phyloP scores from a whole-genome alignment of 2,329 filamentous ascomycete genomes.

The Calonectria multiphialidica region DNA sequence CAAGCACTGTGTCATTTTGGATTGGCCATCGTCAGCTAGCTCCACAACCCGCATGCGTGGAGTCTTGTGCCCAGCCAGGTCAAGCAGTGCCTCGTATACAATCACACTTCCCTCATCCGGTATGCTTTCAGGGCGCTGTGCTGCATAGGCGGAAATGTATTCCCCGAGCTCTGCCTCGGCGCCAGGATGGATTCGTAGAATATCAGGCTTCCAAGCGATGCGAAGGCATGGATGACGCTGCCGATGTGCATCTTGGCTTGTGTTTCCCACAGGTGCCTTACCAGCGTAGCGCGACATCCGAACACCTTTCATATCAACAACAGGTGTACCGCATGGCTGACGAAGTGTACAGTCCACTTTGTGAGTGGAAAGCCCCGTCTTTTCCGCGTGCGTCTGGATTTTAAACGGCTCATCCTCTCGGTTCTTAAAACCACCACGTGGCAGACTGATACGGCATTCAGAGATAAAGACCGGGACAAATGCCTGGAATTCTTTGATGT shows the following conservation, averaged over 20 bases:
- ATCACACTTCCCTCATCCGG: not conserved
- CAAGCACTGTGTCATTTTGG: not conserved
- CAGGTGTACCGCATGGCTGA: not conserved
- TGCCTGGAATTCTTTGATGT: not conserved
- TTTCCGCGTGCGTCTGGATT: not conserved
- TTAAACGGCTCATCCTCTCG: not conserved
- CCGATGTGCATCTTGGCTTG: not conserved
- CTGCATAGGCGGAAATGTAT: not conserved
- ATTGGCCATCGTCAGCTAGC: not conserved
- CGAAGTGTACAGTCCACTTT: not conserved
- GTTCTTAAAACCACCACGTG: not conserved
- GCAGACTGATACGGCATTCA: not conserved
- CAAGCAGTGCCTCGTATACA: not conserved
- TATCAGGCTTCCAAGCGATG: not conserved
- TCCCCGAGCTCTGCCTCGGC: not conserved
- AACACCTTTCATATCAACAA: not conserved
- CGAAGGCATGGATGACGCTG: conserved; percentile 1
- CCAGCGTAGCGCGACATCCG: not conserved
- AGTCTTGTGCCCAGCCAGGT: not conserved
- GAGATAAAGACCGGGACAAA: not conserved
- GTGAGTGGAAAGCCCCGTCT: not conserved
- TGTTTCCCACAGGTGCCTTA: not conserved
- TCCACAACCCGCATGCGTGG: not conserved
- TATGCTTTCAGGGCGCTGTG: no score
- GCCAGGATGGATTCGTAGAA: not conserved